These are phyloP conservation scores for Phytomonas francai DNA, from an alignment of 208 protist species.

Conservation along the genomic window DNA sequence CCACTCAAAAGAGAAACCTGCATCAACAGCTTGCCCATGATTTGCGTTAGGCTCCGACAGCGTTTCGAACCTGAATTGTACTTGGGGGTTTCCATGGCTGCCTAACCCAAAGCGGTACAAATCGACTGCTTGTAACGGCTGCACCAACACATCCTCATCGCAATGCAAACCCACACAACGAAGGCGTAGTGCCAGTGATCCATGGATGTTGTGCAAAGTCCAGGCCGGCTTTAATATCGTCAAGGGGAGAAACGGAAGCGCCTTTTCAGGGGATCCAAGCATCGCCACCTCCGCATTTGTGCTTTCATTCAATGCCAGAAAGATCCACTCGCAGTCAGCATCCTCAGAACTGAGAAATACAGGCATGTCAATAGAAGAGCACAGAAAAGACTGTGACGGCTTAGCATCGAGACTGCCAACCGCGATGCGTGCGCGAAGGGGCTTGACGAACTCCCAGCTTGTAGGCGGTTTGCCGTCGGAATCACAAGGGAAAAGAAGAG, in stretches of 20 bases:
- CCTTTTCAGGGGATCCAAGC: not conserved
- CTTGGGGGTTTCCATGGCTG: not conserved
- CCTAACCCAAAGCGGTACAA: not conserved
- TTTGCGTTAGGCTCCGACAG: not conserved
- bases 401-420: slow-evolving; percentile 6
- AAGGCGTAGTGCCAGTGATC: not conserved
- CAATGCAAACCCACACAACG: not conserved
- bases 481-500: slow-evolving; percentile 1
- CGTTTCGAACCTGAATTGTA: not conserved
- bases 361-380: slow-evolving; percentile 15
- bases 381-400: slow-evolving; percentile 20
- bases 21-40: not conserved
- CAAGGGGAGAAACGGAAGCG: not conserved
- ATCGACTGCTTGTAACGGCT: not conserved
- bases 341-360: slow-evolving; percentile 23
- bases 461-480: not conserved
- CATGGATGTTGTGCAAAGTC: not conserved
- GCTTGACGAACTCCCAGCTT: not conserved
- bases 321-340: slow-evolving; percentile 13
- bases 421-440: not conserved
- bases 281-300: not conserved
- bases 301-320: slow-evolving; percentile 8
- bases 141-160: slow-evolving; percentile 1
- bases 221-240: not conserved
- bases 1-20: not conserved